Evolutionary conservation across 768 basidiomycete species (phyloP), one percentile per base, ranked within the genome.

Genomic region (Boletales sp.): DNA sequence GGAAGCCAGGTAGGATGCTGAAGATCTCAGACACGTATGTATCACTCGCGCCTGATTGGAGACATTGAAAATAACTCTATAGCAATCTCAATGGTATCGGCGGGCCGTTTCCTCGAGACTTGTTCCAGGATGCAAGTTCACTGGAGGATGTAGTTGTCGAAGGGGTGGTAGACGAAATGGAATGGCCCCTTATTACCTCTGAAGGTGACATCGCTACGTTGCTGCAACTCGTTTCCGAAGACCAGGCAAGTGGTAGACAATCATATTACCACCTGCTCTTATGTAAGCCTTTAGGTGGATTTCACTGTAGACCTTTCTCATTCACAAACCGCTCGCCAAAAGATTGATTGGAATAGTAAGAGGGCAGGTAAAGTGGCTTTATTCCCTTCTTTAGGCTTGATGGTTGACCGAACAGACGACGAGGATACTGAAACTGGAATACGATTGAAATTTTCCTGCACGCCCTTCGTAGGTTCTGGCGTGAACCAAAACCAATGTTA

Each of bases 341-440:
- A 65, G 11, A 70, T 87, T 32, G 88, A 91, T 60, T 91, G 86
- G 81, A 90, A 90, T 57, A 95, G 90, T 67, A 91, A 91, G 71
- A 90, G 90, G 75, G 86, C 87, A 55, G 89, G 90, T 87, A 53
- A 48, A 74, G 29, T 18, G 10, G 29, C 34, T 34, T 47, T 34
- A 45, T 13, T 39, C 18, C 17, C 7, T 43, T 42, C 45, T 10
- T n/a, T 38, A 40, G 10, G 13, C 19, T 45, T 37, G 29, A 45
- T 53, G 55, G 54, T 46, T 42, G 18, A 52, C 35, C 31, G 27
- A 38, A 35, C 55, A 92, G 90, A 90, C 61, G 90, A 94, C 59
- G 86, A 91, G 65, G 81, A 91, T 58, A 84, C 91, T 42, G 90
- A 94, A 68, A 87, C 85, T 5, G 64, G 70, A 8, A 72, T 93